Conservation (phyloP, 345 rosid genomes). For the Salix brachista region DNA sequence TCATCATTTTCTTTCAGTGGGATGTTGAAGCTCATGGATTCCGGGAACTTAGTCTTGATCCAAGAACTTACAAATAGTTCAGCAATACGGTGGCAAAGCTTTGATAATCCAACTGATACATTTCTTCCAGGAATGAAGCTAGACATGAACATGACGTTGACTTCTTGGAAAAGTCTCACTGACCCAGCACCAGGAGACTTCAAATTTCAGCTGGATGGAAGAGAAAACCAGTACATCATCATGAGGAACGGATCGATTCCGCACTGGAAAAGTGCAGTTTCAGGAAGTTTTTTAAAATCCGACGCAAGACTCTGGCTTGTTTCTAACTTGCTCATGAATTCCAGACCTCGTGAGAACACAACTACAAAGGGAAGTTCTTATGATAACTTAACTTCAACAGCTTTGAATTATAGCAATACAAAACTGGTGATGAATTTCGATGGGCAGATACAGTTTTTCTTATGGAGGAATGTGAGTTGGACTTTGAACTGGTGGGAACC, state of each 20-base stretch:
- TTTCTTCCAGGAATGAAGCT: not conserved
- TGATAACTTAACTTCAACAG: not conserved
- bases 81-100: not conserved
- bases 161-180: not conserved
- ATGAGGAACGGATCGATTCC: not conserved
- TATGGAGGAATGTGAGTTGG: conserved; percentile 21
- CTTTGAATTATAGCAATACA: not conserved
- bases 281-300: not conserved
- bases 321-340: not conserved
- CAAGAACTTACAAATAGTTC: not conserved
- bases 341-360: not conserved
- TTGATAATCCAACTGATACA: not conserved
- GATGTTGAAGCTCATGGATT: not conserved
- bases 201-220: not conserved
- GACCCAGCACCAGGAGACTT: conserved; percentile 13
- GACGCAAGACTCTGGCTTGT: not conserved
- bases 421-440: conserved; percentile 28
- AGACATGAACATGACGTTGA: not conserved
- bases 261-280: conserved; percentile 8
- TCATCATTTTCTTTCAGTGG: no score
- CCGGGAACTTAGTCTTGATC: not conserved
- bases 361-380: not conserved
- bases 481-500: conserved; percentile 39
- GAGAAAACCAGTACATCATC: not conserved
- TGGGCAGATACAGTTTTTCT: conserved; percentile 37